Percentiles rank a stretch among this genome's conserved stretches.
Evolutionary conservation across 805 yeast species (phyloP).

Genomic region (Candida fluviatilis): DNA sequence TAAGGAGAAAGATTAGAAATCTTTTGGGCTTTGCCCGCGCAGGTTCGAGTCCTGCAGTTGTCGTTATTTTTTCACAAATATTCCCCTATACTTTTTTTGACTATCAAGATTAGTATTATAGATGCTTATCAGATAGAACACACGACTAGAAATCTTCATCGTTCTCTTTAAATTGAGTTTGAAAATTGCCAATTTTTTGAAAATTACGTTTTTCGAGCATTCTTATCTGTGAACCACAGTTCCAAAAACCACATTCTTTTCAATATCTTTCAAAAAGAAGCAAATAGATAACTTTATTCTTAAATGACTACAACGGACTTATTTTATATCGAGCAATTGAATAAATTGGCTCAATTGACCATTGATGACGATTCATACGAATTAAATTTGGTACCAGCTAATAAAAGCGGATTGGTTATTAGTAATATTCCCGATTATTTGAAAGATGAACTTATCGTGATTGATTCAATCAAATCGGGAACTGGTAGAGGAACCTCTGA

Average conservation of each 20-base stretch:
- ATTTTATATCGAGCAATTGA: neutral
- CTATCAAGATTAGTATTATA: too few relatives aligned
- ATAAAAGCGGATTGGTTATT: neutral
- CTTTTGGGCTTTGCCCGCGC: slow-evolving; percentile 50
- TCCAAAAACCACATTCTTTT: too few relatives aligned
- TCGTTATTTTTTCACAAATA: slow-evolving; percentile 27
- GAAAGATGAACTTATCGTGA: slow-evolving; percentile 19
- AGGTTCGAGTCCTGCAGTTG: slow-evolving; percentile 50
- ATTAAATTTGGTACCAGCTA: neutral
- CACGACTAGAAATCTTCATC: too few relatives aligned
- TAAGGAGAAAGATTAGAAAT: slow-evolving; percentile 47
- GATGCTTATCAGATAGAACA: too few relatives aligned
- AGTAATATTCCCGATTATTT: neutral
- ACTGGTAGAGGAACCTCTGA: slow-evolving; percentile 27
- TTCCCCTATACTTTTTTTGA: neutral
- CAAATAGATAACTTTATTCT: too few relatives aligned
- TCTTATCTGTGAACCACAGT: neutral
- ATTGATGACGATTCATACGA: neutral
- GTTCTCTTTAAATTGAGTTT: too few relatives aligned
- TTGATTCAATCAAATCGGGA: slow-evolving; percentile 53
- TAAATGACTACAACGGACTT: neutral
- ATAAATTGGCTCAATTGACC: neutral
- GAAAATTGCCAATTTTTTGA: neutral
- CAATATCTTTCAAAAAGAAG: too few relatives aligned
- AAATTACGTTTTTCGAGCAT: too few relatives aligned